Base-by-base conservation (phyloP, 768 basidiomycete species). In the Lactarius vividus region DNA sequence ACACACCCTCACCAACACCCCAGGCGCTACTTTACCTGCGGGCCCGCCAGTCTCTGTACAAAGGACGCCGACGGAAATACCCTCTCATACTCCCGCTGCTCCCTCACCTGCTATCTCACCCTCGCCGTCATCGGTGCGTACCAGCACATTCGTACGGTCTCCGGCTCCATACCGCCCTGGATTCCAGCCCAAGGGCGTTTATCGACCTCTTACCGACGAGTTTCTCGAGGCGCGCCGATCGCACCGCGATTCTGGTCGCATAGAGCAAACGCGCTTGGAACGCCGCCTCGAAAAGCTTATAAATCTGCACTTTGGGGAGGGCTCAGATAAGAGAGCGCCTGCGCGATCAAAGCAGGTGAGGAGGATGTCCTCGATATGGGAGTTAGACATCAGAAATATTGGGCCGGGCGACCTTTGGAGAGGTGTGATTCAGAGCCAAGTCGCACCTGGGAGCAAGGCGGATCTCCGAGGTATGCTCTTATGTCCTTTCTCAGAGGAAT, bases 161-260 rank as follows among this genome's bases (percentile, higher is more conserved):
- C 54, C 65, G 5, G 85, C 88, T 0, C 90, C 88, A 2, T 98
- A 98, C 74, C 87, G 89, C 55, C 87, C 92, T 3, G 94, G 94
- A 1, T 99, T 98, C 74, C 96, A 99, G 74, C 96, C 96, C 6
- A 89, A 83, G 71, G 96, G 96, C 5, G 85, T 94, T 5, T 88
- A 85, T 73, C 79, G 88, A 15, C 86, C 83, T 6, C 84, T 89
- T 42, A 97, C 95, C 8, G 94, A 92, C 62, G 91, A 93, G 61
- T 98, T 94, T 71, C 63, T 87, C 4, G 82, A 82, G 4, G 69
- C 80, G 13, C 79, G 82, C 31, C 77, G 73, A 23, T 67, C 64
- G 33, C 75, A 64, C 46, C 76, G 79, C 13, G 82, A 82, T 57
- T 76, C 75, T 16, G 83, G 83, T 52, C 84, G 88, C 35, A 82